Evolutionary conservation across 192 early-diverging fungal genomes (phyloP), one percentile per base, ranked within the genome.

Genomic region (Backusella macrospora): DNA sequence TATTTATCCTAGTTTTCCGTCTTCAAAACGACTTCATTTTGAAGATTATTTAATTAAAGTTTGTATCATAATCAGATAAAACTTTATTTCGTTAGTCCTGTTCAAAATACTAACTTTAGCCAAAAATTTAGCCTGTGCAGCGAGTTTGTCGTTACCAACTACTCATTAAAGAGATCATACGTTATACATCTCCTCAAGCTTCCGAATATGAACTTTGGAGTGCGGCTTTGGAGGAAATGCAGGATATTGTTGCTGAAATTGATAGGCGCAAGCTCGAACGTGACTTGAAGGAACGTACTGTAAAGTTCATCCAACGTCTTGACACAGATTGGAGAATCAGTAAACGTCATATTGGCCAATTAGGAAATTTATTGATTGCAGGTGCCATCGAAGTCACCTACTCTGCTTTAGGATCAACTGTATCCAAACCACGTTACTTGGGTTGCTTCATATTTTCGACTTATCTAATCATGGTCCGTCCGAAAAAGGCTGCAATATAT

Each of bases 81-180:
- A 72, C 21, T 26, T 34, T 63, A 13, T 16, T 46, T 37, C 16
- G 10, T 16, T 18, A 29, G 37, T 65, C 21, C 29, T 40, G 34
- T 62, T 59, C 64, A 55, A 52, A 74, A 52, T 23, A 38, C 26
- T 38, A 37, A 64, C 62, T 39, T 64, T 64, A 38, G 12, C 37
- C 34, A n/a, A 34, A 15, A 2, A 15, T 38, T 26, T 52, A 95
- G 75, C 96, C 96, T 12, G 89, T 98, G 3, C 96, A 98, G 80
- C 84, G 96, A 13, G 91, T 97, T 38, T 96, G 95, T 78, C 93
- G 94, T 39, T 98, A 98, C 81, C 95, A 94, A 12, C 83, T 98
- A 6, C 81, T 98, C 15, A 81, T 90, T 43, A 84, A 85, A 16
- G 91, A 90, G 15, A 80, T 91, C 52, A 48, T 86, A 18, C 83